Conservation (phyloP, 2,329 filamentous ascomycete genomes). For the Bipolaris gigantea region DNA sequence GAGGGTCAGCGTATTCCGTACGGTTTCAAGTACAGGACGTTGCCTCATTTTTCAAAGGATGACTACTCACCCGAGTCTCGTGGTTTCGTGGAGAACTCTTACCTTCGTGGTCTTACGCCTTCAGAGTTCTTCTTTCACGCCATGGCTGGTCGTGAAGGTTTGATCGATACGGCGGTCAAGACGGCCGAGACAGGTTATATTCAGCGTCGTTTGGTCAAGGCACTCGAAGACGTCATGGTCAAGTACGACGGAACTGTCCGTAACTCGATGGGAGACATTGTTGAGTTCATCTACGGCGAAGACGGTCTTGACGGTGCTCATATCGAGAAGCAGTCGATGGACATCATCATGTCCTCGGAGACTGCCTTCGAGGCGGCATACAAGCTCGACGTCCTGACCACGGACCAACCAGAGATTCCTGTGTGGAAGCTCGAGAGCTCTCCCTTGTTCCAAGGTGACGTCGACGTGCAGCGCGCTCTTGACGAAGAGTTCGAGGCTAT, state of each 20-base stretch:
- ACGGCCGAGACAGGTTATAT: constrained; percentile 99
- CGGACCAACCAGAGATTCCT: constrained; percentile 63
- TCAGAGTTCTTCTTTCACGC: constrained; percentile 99
- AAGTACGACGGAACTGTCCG: constrained; percentile 97
- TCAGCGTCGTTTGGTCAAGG: constrained; percentile 96
- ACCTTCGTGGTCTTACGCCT: constrained; percentile 90
- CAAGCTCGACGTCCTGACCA: constrained; percentile 84
- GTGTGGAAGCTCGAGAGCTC: constrained; percentile 80
- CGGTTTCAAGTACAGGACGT: constrained; percentile 95
- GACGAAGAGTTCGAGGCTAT: constrained; percentile 88
- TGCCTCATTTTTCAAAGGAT: constrained; percentile 98
- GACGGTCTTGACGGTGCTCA: constrained; percentile 91
- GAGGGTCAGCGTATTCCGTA: constrained; percentile 99
- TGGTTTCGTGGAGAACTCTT: constrained; percentile 98
- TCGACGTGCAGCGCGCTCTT: constrained; percentile 81
- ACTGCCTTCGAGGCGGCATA: constrained; percentile 78
- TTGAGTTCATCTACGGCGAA: constrained; percentile 97
- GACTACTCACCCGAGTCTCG: constrained; percentile 97
- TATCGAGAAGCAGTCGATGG: constrained; percentile 91
- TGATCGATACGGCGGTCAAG: constrained; percentile 99
- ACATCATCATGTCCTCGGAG: constrained; percentile 80
- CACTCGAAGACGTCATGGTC: constrained; percentile 94
- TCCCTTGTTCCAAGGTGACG: constrained; percentile 81
- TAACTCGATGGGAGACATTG: constrained; percentile 93
- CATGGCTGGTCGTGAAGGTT: constrained; percentile 99